Evolutionary conservation across 2,329 filamentous ascomycete species (phyloP).

Genomic region (Colletotrichum lupini): DNA sequence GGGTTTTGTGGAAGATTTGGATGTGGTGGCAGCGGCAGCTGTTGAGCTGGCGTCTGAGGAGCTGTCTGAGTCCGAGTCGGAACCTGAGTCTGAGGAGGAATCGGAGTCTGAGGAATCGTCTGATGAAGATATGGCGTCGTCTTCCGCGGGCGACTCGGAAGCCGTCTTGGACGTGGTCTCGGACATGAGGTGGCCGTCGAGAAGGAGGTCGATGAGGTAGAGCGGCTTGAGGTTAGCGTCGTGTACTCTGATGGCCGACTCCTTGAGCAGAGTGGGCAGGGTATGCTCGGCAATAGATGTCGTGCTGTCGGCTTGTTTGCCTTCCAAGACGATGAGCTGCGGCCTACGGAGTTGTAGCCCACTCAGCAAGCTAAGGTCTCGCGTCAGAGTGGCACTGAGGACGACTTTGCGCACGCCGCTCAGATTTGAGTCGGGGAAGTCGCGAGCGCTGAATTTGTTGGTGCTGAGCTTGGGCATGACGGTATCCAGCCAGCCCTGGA

Average conservation of each 20-base stretch:
- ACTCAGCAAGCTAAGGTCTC: constrained; percentile 82
- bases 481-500: constrained; percentile 87
- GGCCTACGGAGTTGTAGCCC: constrained; percentile 79
- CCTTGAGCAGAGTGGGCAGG: constrained; percentile 72
- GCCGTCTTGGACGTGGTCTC: constrained; percentile 35
- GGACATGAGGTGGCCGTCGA: constrained; percentile 59
- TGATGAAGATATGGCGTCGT: constrained; percentile 44
- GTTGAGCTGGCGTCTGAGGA: constrained; percentile 36
- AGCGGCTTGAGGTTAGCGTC: constrained; percentile 82
- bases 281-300: constrained; percentile 57
- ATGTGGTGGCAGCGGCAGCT: constrained; percentile 15
- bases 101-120: constrained; percentile 45
- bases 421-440: constrained; percentile 63
- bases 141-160: constrained; percentile 25
- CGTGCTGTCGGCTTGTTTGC: constrained; percentile 50
- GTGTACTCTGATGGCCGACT: constrained; percentile 75
- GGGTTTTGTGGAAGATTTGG: constrained; percentile 22
- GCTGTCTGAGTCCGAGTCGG: constrained; percentile 47
- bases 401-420: constrained; percentile 80
- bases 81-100: constrained; percentile 44
- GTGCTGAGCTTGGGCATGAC: constrained; percentile 72
- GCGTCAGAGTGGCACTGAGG: constrained; percentile 91
- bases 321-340: constrained; percentile 80
- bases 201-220: constrained; percentile 83
- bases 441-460: constrained; percentile 60